Evolutionary conservation across 2,329 filamentous ascomycete genomes (phyloP).

Genomic region (Zasmidium citrigriseum): DNA sequence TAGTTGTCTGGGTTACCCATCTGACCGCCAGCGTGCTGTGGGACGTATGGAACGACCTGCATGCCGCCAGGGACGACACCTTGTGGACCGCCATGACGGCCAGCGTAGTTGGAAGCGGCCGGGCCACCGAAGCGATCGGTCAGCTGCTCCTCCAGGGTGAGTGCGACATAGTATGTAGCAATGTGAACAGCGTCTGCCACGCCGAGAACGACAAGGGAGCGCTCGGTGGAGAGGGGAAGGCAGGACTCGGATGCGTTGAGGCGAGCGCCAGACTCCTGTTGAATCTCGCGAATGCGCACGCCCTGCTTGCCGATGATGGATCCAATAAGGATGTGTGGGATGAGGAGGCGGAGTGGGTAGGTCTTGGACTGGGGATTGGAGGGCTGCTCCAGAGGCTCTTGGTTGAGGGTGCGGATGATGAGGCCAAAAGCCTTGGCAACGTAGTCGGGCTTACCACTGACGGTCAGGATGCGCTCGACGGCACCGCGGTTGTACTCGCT

Average conservation of each 20-base stretch:
- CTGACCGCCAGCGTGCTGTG: slow-evolving; percentile 87
- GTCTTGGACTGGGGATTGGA: slow-evolving; percentile 96
- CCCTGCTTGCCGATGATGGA: slow-evolving; percentile 98
- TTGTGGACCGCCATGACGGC: slow-evolving; percentile 87
- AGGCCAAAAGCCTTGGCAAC: slow-evolving; percentile 97
- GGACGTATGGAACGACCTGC: slow-evolving; percentile 98
- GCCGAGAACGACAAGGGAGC: slow-evolving; percentile 95
- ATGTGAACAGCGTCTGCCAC: slow-evolving; percentile 98
- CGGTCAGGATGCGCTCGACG: slow-evolving; percentile 94
- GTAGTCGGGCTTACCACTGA: slow-evolving; percentile 94
- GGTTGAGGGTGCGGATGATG: slow-evolving; percentile 97
- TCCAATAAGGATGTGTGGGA: slow-evolving; percentile 95
- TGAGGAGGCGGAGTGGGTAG: slow-evolving; percentile 90
- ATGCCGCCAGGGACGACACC: slow-evolving; percentile 94
- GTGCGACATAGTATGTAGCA: slow-evolving; percentile 96
- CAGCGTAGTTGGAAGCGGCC: slow-evolving; percentile 95
- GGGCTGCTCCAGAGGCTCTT: slow-evolving; percentile 83
- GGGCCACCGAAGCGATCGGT: slow-evolving; percentile 96
- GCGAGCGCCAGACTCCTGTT: slow-evolving; percentile 93
- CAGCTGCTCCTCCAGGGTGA: slow-evolving; percentile 95
- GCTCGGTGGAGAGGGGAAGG: slow-evolving; percentile 90
- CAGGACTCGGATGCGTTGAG: slow-evolving; percentile 96
- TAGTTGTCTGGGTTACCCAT: slow-evolving; percentile 89
- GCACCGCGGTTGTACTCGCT: slow-evolving; percentile 97
- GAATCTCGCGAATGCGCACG: slow-evolving; percentile 94